A percentile compares a stretch with the other conserved stretches of the same genome.
phyloP scores from a whole-genome alignment of 345 rosid species.

The Chamaenerion angustifolium region DNA sequence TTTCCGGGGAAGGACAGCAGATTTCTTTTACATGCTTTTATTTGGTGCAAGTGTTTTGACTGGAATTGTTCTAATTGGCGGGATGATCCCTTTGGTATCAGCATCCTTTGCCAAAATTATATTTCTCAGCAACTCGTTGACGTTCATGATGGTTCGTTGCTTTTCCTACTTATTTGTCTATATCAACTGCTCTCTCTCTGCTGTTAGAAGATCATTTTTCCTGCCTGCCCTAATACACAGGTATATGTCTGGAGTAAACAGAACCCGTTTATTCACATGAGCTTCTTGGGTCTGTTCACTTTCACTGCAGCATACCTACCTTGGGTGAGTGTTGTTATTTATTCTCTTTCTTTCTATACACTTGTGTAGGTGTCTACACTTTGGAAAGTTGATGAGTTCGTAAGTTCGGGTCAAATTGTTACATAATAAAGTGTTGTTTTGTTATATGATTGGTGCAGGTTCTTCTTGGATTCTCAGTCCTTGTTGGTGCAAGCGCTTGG shows the following conservation, averaged over 20 bases:
- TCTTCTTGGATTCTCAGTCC: slow-evolving; percentile 87
- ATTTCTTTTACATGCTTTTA: slow-evolving; percentile 93
- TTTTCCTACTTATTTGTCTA: slow-evolving; percentile 3
- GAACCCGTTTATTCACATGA: slow-evolving; percentile 95
- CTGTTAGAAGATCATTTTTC: slow-evolving; percentile 1
- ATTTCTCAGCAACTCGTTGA: slow-evolving; percentile 96
- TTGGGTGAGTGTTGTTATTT: slow-evolving; percentile 67
- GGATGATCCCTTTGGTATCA: slow-evolving; percentile 87
- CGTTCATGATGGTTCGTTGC: slow-evolving; percentile 91
- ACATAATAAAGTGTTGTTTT: no score
- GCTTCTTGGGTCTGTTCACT: slow-evolving; percentile 90
- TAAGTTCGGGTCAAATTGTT: no score
- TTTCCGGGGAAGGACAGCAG: slow-evolving; percentile 93
- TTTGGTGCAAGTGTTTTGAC: slow-evolving; percentile 90
- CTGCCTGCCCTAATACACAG: slow-evolving; percentile 22
- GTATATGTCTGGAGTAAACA: slow-evolving; percentile 99
- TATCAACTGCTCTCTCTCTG: no score
- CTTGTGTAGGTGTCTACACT: no score
- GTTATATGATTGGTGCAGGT: slow-evolving; percentile 64
- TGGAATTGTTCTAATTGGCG: slow-evolving; percentile 78
- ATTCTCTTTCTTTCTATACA: background rate
- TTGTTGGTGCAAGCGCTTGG: slow-evolving; percentile 95
- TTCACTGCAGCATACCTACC: slow-evolving; percentile 94
- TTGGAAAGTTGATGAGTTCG: background rate
- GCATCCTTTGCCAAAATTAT: slow-evolving; percentile 82